Evolutionary conservation across 2,329 filamentous ascomycete genomes (phyloP), one percentile per base, ranked within the genome.

Genomic region (Neofusicoccum sp.): DNA sequence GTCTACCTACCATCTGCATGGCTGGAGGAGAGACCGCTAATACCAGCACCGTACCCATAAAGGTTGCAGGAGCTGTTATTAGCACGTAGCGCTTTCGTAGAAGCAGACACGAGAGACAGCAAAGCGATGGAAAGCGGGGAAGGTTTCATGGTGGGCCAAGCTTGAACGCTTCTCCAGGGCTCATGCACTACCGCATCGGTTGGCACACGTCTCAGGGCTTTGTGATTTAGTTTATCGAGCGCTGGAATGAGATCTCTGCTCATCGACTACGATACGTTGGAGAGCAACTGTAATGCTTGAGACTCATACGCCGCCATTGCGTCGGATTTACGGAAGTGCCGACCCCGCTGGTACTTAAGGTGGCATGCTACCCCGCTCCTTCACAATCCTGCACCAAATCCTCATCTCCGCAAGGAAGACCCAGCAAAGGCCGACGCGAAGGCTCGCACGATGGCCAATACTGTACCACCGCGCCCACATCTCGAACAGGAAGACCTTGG

Each of bases 211-310:
- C 67, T 3, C 71, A 76, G 52, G 74, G 74, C 1, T 77, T 89
- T n/a, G 79, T 77, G 4, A 73, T 85, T 34, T 81, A 86, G 69
- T 84, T 86, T 67, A 66, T 86, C 7, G 85, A 83, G 69, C 69
- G 76, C 37, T 70, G 72, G 59, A 60, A 65, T 12, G 71, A 74
- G 62, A 73, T 75, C 7, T 28, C 28, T 6, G 16, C 36, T 63
- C 9, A 49, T 63, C n/a, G 61, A 63, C 44, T 39, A 48, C 9
- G 44, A 63, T 2, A 28, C 34, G 36, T 31, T 63, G 12, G 31
- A 63, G 11, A 29, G 22, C 34, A 63, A 63, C 44, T 63, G 61
- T 36, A 36, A 63, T 4, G 44, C 34, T 3, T 63, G 61, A 50
- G 43, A 41, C 14, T 41, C 52, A 12, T 56, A 56, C 8, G 52